phyloP scores from a whole-genome alignment of 2,329 filamentous ascomycete genomes.

The Pseudogymnoascus sp. region DNA sequence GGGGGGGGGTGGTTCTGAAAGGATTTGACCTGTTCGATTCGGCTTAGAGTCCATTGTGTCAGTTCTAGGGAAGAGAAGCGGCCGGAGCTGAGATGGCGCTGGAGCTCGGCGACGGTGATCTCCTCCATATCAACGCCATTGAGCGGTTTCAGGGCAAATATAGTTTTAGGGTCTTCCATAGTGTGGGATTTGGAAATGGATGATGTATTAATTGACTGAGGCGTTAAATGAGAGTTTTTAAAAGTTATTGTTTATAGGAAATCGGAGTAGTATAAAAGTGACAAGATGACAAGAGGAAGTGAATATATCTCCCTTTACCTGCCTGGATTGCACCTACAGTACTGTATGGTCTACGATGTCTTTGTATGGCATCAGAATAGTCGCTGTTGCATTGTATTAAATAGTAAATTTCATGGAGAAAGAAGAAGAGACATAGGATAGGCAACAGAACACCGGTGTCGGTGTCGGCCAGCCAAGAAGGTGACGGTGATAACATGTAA shows the following conservation, averaged over 20 bases:
- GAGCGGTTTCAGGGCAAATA: not conserved
- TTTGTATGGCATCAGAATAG: not conserved
- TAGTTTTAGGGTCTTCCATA: not conserved
- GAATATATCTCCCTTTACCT: not conserved
- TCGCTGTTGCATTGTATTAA: not conserved
- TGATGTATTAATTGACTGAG: not conserved
- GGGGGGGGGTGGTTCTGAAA: not conserved
- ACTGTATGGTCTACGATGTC: not conserved
- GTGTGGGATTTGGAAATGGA: not conserved
- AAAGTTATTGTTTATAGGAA: not conserved
- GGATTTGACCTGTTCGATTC: not conserved
- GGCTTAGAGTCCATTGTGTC: constrained; percentile 1
- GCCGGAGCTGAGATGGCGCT: not conserved
- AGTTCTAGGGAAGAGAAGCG: constrained; percentile 7
- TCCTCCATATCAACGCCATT: constrained; percentile 8
- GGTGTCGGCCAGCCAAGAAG: too few species aligned
- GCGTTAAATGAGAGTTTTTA: not conserved
- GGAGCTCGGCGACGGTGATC: constrained; percentile 4
- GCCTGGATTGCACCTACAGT: not conserved
- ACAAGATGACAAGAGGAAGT: not conserved
- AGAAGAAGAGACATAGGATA: not conserved
- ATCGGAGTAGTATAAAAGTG: not conserved
- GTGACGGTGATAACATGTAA: not conserved
- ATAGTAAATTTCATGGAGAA: not conserved
- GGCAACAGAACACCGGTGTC: too few species aligned